Evolutionary conservation across 2,329 filamentous ascomycete genomes (phyloP).

Genomic region (Fusarium penzigii): DNA sequence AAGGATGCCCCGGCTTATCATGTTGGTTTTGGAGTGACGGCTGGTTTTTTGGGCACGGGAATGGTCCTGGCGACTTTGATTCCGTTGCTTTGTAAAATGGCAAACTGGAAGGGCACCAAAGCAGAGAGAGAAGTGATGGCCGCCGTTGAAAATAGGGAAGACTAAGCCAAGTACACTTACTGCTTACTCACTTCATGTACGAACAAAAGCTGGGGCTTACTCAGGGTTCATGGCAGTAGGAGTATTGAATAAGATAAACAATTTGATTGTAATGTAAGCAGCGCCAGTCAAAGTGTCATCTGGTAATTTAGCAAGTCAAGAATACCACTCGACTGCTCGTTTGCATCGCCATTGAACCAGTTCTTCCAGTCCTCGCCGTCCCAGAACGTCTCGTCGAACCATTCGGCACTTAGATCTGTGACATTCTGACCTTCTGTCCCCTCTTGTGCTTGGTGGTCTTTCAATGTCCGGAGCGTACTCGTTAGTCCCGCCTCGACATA

Average conservation of each 20-base stretch:
- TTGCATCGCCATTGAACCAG: slow-evolving; percentile 29
- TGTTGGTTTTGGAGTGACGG: slow-evolving; percentile 32
- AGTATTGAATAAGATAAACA: no score
- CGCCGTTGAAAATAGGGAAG: not conserved
- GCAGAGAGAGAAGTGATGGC: slow-evolving; percentile 3
- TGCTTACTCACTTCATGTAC: not conserved
- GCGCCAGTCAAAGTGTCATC: slow-evolving; percentile 21
- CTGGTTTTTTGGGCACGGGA: slow-evolving; percentile 28
- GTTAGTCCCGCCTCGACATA: slow-evolving; percentile 32
- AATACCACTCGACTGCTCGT: slow-evolving; percentile 25
- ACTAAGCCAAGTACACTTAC: not conserved
- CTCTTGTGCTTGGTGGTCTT: slow-evolving; percentile 13
- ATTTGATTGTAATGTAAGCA: not conserved
- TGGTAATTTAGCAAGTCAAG: slow-evolving; percentile 30
- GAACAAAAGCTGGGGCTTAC: no score
- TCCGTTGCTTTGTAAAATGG: slow-evolving; percentile 20
- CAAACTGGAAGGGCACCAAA: slow-evolving; percentile 9
- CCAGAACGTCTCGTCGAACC: slow-evolving; percentile 1
- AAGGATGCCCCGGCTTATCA: slow-evolving; percentile 34
- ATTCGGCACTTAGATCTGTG: slow-evolving; percentile 1
- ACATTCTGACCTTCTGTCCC: slow-evolving; percentile 3
- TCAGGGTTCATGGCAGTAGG: no score
- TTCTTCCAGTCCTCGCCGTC: slow-evolving; percentile 24
- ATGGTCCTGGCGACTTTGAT: slow-evolving; percentile 27
- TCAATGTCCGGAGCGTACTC: slow-evolving; percentile 33